phyloP scores from a whole-genome alignment of 2,329 filamentous ascomycete species.

The Hypoxylon sp. region DNA sequence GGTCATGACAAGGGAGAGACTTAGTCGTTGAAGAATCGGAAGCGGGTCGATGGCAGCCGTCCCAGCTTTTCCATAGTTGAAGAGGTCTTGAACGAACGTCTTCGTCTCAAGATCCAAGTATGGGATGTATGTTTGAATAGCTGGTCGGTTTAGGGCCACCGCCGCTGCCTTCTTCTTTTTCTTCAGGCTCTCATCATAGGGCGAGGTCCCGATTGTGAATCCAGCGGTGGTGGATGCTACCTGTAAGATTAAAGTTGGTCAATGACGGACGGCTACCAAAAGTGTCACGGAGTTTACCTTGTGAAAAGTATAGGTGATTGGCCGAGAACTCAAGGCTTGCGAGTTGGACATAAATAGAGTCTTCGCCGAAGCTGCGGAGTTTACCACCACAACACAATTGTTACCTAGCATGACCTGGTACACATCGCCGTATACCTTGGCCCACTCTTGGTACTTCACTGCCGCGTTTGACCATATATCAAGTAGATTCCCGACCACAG shows the following conservation, averaged over 20 bases:
- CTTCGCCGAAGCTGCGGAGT: slow-evolving; percentile 77
- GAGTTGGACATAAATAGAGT: slow-evolving; percentile 82
- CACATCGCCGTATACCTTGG: slow-evolving; percentile 68
- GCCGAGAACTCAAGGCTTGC: slow-evolving; percentile 78
- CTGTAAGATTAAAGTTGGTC: slow-evolving; percentile 19
- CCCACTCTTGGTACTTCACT: slow-evolving; percentile 62
- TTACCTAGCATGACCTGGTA: slow-evolving; percentile 76
- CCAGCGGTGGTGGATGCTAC: slow-evolving; percentile 76
- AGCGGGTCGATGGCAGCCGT: slow-evolving; percentile 73
- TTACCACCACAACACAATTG: slow-evolving; percentile 77
- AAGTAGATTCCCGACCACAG: slow-evolving; percentile 68
- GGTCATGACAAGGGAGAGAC: slow-evolving; percentile 78
- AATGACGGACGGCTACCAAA: background rate
- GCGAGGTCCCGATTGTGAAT: slow-evolving; percentile 84
- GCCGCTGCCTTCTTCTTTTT: slow-evolving; percentile 78
- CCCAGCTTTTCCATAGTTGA: slow-evolving; percentile 70
- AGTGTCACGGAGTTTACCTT: slow-evolving; percentile 56
- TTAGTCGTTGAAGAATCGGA: slow-evolving; percentile 77
- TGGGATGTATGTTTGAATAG: slow-evolving; percentile 81
- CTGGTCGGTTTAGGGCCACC: slow-evolving; percentile 78
- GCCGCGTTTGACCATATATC: slow-evolving; percentile 66
- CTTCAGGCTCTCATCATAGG: slow-evolving; percentile 86
- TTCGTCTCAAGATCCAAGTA: slow-evolving; percentile 81
- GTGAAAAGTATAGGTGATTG: slow-evolving; percentile 83
- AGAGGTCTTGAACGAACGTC: slow-evolving; percentile 75